phyloP scores from a whole-genome alignment of 2,329 filamentous ascomycete species.

The Paramyrothecium sp. region DNA sequence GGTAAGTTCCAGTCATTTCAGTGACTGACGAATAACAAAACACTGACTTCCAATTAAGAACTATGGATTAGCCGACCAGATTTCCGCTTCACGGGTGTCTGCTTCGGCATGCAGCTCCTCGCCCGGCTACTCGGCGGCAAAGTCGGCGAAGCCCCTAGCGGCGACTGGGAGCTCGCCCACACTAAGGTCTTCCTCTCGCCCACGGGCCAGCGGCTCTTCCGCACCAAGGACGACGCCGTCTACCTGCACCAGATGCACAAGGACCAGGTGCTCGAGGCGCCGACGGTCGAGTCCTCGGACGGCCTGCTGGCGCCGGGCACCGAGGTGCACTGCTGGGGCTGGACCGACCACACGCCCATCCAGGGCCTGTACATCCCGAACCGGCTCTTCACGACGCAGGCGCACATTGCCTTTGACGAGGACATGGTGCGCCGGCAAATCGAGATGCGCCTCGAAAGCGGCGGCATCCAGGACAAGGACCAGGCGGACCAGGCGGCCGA shows the following conservation, averaged over 20 bases:
- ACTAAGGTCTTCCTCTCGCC: conserved; percentile 61
- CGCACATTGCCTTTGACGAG: conserved; percentile 73
- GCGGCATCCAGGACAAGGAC: conserved; percentile 61
- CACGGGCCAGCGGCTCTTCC: conserved; percentile 68
- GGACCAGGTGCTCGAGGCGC: conserved; percentile 66
- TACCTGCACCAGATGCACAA: conserved; percentile 78
- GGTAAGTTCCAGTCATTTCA: conserved; percentile 21
- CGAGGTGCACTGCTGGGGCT: conserved; percentile 57
- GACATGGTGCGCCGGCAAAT: conserved; percentile 67
- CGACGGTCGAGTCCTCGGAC: conserved; percentile 44
- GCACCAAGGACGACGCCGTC: conserved; percentile 45
- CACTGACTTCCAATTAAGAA: conserved; percentile 24
- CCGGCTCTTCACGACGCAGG: conserved; percentile 71
- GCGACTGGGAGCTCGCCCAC: conserved; percentile 73
- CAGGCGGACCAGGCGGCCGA: conserved; percentile 61
- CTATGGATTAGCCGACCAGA: conserved; percentile 50
- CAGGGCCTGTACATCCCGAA: conserved; percentile 72
- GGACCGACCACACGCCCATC: conserved; percentile 62
- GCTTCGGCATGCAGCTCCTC: conserved; percentile 81
- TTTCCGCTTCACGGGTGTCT: conserved; percentile 68
- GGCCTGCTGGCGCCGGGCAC: conserved; percentile 36
- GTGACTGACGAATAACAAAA: too few species aligned
- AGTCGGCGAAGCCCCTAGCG: conserved; percentile 61
- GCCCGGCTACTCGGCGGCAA: conserved; percentile 67
- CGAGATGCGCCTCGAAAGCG: conserved; percentile 53